Evolutionary conservation across 129 eudicot genomes (phyloP), one percentile per base, ranked within the genome.

Genomic region (Artemisia tridentata): DNA sequence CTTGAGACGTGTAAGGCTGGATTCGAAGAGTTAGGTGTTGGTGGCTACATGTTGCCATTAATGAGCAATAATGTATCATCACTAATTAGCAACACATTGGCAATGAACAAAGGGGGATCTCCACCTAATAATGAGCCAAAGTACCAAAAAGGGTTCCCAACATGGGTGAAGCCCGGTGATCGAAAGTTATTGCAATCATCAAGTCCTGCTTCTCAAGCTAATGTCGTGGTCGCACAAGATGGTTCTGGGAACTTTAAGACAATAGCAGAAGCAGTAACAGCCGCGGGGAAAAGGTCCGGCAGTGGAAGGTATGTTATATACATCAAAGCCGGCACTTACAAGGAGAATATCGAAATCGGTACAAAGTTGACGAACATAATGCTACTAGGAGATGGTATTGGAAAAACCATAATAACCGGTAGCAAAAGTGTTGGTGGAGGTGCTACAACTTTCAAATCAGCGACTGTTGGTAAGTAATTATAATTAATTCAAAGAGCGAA

Each of bases 301-400:
- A 63, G 83, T 8, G 81, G 88, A 21, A 80, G 88, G 80, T 82
- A 59, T 68, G 84, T 83, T 53, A 86, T 86, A 63, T 54, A 83
- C 63, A 76, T 86, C 31, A 86, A 86, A 71, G 80, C 82, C 0
- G 88, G 91, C 3, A 73, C 75, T 3, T 86, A 83, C 61, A 78
- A 48, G 9, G 91, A 86, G 81, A 75, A 83, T 61, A 61, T 86
- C 9, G 86, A 83, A 47, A 75, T 86, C 21, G 82, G 84, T 1
- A 72, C 76, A 20, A 77, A 70, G 31, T 18, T 79, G 65, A 81
- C 70, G 53, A 86, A 86, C 55, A 72, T 86, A 18, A 86, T 86
- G 91, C 34, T 86, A 0, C 15, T 78, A 63, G 91, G 91, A 71
- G 91, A 86, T 78, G 88, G 91, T n/a, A 86, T 80, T 8, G 88